Base-by-base conservation (phyloP, 768 basidiomycete genomes). In the Collybia sp. region DNA sequence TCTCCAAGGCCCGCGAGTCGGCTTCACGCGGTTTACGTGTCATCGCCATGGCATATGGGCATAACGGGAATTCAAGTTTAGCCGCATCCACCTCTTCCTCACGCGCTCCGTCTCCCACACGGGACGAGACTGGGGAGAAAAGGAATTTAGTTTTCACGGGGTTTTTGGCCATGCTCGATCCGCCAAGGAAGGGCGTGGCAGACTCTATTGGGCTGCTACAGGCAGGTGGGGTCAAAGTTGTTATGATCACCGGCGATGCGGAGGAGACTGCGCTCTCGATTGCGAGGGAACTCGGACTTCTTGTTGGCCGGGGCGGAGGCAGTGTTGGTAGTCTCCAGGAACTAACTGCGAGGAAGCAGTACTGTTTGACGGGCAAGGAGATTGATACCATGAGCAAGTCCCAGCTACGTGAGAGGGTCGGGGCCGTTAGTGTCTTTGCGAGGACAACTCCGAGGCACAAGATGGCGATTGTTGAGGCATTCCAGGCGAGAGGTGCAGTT, bases 181-280 rank as follows among this genome's bases (percentile, higher is more conserved):
- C 95, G 6, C 95, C 95, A 1, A 75, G 94, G 39, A 85, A 85
- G 55, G 95, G 93, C 20, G 93, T 97, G n/a, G 85, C 88, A 3
- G 89, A 92, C 55, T 85, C 95, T 15, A 86, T 98, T 51, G 75
- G 73, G 33, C 68, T 88, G 20, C 70, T 97, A 31, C 89, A 93
- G 58, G 67, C 72, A 19, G 93, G 88, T 18, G 92, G 93, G 4
- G 87, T 98, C 41, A 92, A 94, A 57, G 84, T 97, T n/a, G 85
- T 97, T 37, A 97, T 98, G 94, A 96, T 97, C 59, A 97, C 95
- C 0, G 94, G 94, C 3, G 94, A 98, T 57, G 85, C 93, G 31
- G 91, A 93, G 63, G 76, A 84, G 45, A 98, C 94, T 1, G 94
- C 95, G 2, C 58, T 94, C 30, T 82, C 88, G 41, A 95, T 96